Conservation (phyloP, 192 early-diverging fungal species). For the Coemansia erecta region DNA sequence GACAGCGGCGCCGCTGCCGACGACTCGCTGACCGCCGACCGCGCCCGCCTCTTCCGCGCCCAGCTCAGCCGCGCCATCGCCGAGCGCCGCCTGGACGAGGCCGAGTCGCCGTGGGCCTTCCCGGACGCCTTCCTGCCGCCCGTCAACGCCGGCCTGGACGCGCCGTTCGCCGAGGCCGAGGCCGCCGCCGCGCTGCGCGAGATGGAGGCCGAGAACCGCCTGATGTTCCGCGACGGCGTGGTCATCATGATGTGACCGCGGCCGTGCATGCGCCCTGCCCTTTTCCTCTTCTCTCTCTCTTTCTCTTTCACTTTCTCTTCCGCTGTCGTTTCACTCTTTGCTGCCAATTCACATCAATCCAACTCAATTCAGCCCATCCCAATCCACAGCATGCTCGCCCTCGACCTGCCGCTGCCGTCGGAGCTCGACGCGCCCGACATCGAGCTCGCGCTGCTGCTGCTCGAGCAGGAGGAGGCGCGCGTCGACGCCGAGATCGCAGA, state of each 20-base stretch:
- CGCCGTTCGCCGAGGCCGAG: conserved; percentile 58
- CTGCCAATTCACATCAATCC: not conserved
- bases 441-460: conserved; percentile 30
- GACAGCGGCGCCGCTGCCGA: too few relatives aligned
- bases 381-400: conserved; percentile 13
- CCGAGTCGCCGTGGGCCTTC: conserved; percentile 44
- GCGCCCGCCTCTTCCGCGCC: conserved; percentile 52
- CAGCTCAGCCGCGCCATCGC: conserved; percentile 47
- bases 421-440: conserved; percentile 33
- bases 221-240: conserved; percentile 69
- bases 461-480: conserved; percentile 51
- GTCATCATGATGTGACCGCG: conserved; percentile 63
- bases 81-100: conserved; percentile 51
- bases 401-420: conserved; percentile 8
- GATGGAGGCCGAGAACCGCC: conserved; percentile 65
- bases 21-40: conserved; percentile 12
- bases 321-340: not conserved
- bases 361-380: not conserved
- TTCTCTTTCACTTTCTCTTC: conserved; percentile 7
- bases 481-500: conserved; percentile 46
- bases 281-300: not conserved
- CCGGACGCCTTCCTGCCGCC: conserved; percentile 58
- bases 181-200: conserved; percentile 57
- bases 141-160: conserved; percentile 55
- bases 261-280: not conserved